These are phyloP conservation scores for Erythrobasidium hasegawianum DNA, from an alignment of 1,284 basidiomycete genomes.

Conservation along the genomic window DNA sequence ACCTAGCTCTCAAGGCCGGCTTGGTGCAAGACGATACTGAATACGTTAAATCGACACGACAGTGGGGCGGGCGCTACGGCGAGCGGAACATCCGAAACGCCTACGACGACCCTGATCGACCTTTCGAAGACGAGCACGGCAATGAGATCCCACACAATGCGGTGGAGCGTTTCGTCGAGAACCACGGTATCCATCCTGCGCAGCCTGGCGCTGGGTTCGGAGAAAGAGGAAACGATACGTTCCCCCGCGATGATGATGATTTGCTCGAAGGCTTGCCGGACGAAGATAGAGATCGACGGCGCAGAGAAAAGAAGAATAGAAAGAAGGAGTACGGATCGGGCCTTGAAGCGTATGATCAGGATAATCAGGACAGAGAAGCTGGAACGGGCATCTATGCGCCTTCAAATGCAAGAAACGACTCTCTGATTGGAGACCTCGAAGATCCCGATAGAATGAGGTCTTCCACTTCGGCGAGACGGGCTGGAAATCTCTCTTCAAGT, in stretches of 20 bases:
- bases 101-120: conserved; percentile 27
- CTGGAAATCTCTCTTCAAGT: too few species aligned
- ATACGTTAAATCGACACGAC: conserved; percentile 28
- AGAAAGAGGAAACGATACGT: conserved; percentile 8
- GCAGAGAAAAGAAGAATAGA: conserved; percentile 10
- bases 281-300: conserved; percentile 20
- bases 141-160: conserved; percentile 12
- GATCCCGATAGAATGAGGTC: conserved; percentile 13
- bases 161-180: conserved; percentile 13
- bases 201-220: conserved; percentile 28
- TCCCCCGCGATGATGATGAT: conserved; percentile 6
- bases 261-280: conserved; percentile 24
- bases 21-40: conserved; percentile 32
- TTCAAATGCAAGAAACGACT: conserved; percentile 2
- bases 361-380: conserved; percentile 18
- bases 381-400: conserved; percentile 3
- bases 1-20: conserved; percentile 27
- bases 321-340: conserved; percentile 22
- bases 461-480: too few species aligned
- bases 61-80: conserved; percentile 33
- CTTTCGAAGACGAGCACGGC: conserved; percentile 31
- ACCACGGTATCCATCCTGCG: conserved; percentile 31
- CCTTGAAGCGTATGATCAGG: conserved; percentile 18
- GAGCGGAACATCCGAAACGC: conserved; percentile 31
- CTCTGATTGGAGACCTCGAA: conserved; percentile 24